Evolutionary conservation across 1,284 basidiomycete species (phyloP).

Genomic region (Erythrobasidium hasegawianum): DNA sequence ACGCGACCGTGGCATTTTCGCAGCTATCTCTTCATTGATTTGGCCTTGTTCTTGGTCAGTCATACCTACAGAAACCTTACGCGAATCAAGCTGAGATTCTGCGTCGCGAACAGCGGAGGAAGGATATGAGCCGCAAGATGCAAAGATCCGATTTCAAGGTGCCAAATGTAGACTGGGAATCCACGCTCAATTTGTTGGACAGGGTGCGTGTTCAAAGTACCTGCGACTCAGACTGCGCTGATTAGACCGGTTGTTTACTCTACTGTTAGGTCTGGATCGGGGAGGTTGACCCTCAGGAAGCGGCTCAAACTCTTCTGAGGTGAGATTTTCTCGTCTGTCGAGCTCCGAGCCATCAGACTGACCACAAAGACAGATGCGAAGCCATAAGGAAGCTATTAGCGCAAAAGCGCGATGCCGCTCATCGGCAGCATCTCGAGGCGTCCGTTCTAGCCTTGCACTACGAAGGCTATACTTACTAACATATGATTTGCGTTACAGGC

Average conservation of each 20-base stretch:
- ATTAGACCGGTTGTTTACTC: background rate
- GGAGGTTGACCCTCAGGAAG: slow-evolving; percentile 29
- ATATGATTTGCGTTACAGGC: slow-evolving; percentile 53
- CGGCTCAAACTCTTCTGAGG: slow-evolving; percentile 29
- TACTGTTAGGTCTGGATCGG: slow-evolving; percentile 37
- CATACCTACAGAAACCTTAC: no score
- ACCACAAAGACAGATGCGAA: background rate
- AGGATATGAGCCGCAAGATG: slow-evolving; percentile 31
- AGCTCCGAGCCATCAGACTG: no score
- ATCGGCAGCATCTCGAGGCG: background rate
- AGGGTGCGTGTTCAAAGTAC: background rate
- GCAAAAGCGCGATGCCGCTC: background rate
- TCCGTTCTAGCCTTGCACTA: background rate
- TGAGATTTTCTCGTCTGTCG: background rate
- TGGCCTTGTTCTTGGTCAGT: slow-evolving; percentile 20
- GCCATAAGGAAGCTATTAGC: background rate
- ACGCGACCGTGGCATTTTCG: background rate
- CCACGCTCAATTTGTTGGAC: slow-evolving; percentile 1
- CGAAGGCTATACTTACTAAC: background rate
- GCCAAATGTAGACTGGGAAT: slow-evolving; percentile 9
- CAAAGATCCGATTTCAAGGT: slow-evolving; percentile 11
- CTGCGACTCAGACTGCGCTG: background rate
- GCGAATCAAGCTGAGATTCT: background rate
- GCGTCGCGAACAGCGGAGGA: background rate
- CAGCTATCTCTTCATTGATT: slow-evolving; percentile 29